Evolutionary conservation across 108 stramenopile species (phyloP).

Genomic region (Aurantiochytrium sp.): DNA sequence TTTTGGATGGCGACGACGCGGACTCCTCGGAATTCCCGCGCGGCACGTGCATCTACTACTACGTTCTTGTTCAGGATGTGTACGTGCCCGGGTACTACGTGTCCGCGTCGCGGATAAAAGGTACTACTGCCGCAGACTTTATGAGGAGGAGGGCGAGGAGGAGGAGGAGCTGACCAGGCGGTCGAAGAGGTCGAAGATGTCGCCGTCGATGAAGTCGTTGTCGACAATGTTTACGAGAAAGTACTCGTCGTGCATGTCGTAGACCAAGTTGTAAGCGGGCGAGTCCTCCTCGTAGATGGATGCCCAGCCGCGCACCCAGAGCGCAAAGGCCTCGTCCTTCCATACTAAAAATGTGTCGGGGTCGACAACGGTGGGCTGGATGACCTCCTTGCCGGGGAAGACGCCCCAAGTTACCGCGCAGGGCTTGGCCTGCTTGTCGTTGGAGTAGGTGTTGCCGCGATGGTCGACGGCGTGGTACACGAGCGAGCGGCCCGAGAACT

Average conservation of each 20-base stretch:
- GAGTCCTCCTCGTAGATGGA: constrained; percentile 82
- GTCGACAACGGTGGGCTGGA: constrained; percentile 97
- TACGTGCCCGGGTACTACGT: too few relatives aligned
- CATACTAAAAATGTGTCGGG: constrained; percentile 81
- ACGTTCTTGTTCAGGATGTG: too few relatives aligned
- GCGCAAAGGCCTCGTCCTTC: constrained; percentile 86
- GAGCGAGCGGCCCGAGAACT: background rate
- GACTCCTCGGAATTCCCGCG: too few relatives aligned
- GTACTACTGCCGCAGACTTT: too few relatives aligned
- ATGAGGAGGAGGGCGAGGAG: too few relatives aligned
- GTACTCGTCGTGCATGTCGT: constrained; percentile 78
- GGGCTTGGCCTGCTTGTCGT: background rate
- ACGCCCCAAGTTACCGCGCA: constrained; percentile 84
- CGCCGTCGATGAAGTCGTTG: constrained; percentile 73
- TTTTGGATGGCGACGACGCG: too few relatives aligned
- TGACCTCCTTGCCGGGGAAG: constrained; percentile 79
- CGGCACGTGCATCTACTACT: too few relatives aligned
- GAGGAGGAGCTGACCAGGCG: too few relatives aligned
- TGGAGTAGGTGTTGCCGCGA: constrained; percentile 35
- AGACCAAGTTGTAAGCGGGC: constrained; percentile 70
- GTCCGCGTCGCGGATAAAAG: too few relatives aligned
- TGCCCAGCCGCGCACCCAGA: constrained; percentile 88
- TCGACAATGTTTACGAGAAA: constrained; percentile 89
- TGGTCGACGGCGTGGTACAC: constrained; percentile 33
- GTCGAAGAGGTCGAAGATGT: background rate